Evolutionary conservation across 2,329 filamentous ascomycete genomes (phyloP).

Genomic region (Alternaria sp.): DNA sequence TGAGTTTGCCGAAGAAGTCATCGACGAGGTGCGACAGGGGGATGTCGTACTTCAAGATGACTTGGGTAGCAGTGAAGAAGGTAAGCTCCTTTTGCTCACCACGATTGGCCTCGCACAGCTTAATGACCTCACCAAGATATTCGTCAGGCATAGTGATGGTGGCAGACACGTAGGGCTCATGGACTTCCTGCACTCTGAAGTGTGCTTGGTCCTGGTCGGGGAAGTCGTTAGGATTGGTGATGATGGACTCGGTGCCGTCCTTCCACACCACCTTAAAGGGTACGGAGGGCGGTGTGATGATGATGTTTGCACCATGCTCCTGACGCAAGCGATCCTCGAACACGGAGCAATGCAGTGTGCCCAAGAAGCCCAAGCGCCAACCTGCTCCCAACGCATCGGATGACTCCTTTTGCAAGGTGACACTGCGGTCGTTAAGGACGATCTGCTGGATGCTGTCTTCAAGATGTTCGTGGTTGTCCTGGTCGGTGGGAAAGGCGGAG

Average conservation of each 20-base stretch:
- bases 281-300: constrained; percentile 95
- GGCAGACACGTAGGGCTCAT: constrained; percentile 79
- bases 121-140: constrained; percentile 92
- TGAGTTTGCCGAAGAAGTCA: constrained; percentile 96
- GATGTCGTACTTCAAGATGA: constrained; percentile 92
- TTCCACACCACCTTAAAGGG: constrained; percentile 86
- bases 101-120: constrained; percentile 89
- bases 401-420: constrained; percentile 92
- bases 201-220: constrained; percentile 73
- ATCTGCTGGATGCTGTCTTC: constrained; percentile 96
- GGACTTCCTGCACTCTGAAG: constrained; percentile 66
- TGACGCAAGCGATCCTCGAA: constrained; percentile 95
- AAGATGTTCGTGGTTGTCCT: constrained; percentile 83
- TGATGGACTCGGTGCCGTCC: constrained; percentile 78
- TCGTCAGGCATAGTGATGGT: constrained; percentile 94
- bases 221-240: constrained; percentile 88
- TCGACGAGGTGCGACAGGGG: constrained; percentile 92
- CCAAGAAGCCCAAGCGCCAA: constrained; percentile 92
- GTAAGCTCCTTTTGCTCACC: constrained; percentile 87
- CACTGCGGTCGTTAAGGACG: constrained; percentile 91
- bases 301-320: constrained; percentile 93
- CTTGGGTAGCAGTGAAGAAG: constrained; percentile 91
- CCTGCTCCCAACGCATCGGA: constrained; percentile 93
- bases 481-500: constrained; percentile 92
- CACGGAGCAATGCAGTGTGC: constrained; percentile 98